phyloP scores from a whole-genome alignment of 176 grass and related monocot species.

The Hsuehochloa calcarea region DNA sequence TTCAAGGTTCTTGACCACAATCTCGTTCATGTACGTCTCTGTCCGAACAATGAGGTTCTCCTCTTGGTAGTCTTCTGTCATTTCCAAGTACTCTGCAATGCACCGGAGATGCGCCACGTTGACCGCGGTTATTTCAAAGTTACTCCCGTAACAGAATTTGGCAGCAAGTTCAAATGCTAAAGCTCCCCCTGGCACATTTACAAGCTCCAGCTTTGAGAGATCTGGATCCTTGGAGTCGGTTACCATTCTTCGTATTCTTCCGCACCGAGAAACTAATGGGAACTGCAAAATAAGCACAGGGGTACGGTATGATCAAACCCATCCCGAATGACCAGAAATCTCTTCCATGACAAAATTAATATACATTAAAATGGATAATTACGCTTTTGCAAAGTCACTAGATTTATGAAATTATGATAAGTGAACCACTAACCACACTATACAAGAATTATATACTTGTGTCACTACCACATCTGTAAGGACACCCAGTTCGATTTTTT shows the following conservation, averaged over 20 bases:
- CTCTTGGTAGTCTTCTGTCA: slow-evolving; percentile 69
- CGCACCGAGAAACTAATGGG: slow-evolving; percentile 59
- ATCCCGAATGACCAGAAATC: background rate
- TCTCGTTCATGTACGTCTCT: slow-evolving; percentile 59
- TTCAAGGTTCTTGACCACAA: slow-evolving; percentile 60
- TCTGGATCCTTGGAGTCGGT: slow-evolving; percentile 36
- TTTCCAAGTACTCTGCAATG: slow-evolving; percentile 72
- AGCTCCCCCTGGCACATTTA: slow-evolving; percentile 63
- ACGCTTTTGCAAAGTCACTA: background rate
- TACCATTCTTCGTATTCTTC: slow-evolving; percentile 58
- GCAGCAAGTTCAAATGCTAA: slow-evolving; percentile 69
- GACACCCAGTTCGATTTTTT: background rate
- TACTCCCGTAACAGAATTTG: slow-evolving; percentile 79
- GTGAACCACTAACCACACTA: background rate
- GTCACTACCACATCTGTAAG: background rate
- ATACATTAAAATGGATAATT: background rate
- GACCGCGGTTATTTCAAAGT: slow-evolving; percentile 63
- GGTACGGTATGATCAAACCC: background rate
- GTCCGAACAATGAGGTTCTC: slow-evolving; percentile 71
- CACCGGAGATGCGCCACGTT: slow-evolving; percentile 78
- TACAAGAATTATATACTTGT: background rate
- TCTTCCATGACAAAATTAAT: background rate
- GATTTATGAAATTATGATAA: background rate
- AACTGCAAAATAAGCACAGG: slow-evolving; percentile 46
- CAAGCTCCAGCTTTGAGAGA: slow-evolving; percentile 53